Evolutionary conservation across 768 basidiomycete genomes (phyloP), one percentile per base, ranked within the genome.

Genomic region (Termitomyces sp.): DNA sequence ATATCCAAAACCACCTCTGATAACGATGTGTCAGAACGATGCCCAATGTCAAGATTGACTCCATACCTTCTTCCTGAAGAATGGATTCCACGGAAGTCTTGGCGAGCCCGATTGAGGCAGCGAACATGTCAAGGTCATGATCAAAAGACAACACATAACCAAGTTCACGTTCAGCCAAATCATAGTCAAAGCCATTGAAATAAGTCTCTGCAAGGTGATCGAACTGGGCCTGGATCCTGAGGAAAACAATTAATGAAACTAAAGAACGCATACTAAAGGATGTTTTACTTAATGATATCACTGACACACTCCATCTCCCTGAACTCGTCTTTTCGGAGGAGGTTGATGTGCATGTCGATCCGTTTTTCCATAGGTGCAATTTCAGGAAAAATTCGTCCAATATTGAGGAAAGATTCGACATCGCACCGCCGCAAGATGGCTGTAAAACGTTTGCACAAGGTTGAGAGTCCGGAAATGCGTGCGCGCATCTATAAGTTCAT

Each of bases 261-360:
- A 3, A n/a, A 37, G 53, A 37, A 40, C 17, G 14, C 43, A 34
- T 22, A 19, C 26, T 43, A 50, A 19, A 74, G 11, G 12, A n/a
- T 21, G 24, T 15, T 87, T 55, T 64, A 95, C 95, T 89, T 94
- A 60, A 80, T 76, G 42, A 98, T 77, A 65, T 98, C 97, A 62
- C 79, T 86, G 19, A 91, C 92, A 69, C 95, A 98, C 64, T 98
- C 96, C 73, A 88, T 81, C 69, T 94, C 95, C 22, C 87, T 81
- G 74, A 99, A 95, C 68, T 94, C 95, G 62, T 98, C 93, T 45
- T 85, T 79, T 42, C 88, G 78, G 3, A 98, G 73, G 24, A 89
- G 76, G 45, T 90, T 89, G 59, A 98, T 82, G 65, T 97, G 95
- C 74, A 89, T 88, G 63, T 99, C 94, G 46, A 99, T 82, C 28